Evolutionary conservation across 2,329 filamentous ascomycete species (phyloP), one percentile per base, ranked within the genome.

Genomic region (Colletotrichum horii): DNA sequence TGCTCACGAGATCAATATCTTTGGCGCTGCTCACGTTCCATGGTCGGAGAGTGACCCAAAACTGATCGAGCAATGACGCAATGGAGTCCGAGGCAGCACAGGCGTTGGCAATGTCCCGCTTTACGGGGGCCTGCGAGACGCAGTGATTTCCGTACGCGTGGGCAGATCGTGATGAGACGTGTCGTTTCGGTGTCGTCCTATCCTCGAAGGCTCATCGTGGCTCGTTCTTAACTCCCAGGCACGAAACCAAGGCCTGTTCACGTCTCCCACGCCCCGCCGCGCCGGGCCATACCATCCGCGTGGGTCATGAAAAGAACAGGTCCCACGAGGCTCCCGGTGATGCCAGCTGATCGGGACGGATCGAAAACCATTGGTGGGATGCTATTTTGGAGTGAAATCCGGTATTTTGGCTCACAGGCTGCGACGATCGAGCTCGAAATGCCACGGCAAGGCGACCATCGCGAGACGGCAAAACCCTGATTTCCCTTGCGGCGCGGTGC

Each of bases 401-500:
- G 62, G 62, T 48, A 71, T 74, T 71, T 43, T 66, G 61, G 55
- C 64, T 36, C 69, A 26, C 24, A 28, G 65, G 22, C 24, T 61
- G 28, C 24, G 43, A 58, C 56, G 38, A 74, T 48, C 58, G 24
- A 69, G 19, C 32, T 22, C 38, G 24, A 32, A 28, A 65, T 69
- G 58, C 8, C 65, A 60, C 28, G 19, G 14, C 30, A 7, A 56
- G 58, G 30, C 26, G 22, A 24, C 36, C 24, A 66, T 71, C 36
- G 48, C 24, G 43, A 69, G 24, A 43, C 69, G 55, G 58, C 26
- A 38, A 60, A 76, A 70, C 71, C 74, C 74, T 74, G 74, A 70
- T 74, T 74, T 19, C 22, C 60, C 69, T 64, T 52, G 70, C 62
- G 38, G 64, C 19, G 66, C 70, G 71, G 71, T 74, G 74, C 71